These are phyloP conservation scores for Mallotus nudiflorus DNA, from an alignment of 345 rosid genomes.

Conservation along the genomic window DNA sequence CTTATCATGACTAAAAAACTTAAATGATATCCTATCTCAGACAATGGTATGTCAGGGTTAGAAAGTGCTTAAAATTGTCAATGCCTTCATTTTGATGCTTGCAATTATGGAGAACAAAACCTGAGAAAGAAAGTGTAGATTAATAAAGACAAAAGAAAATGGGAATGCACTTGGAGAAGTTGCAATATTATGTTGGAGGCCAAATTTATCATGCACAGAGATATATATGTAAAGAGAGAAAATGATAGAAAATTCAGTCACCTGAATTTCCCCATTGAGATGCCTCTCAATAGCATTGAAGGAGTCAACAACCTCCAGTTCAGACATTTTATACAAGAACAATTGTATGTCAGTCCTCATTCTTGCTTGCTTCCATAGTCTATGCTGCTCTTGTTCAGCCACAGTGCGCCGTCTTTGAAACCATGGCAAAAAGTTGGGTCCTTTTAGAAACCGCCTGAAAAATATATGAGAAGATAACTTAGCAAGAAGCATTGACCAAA, in stretches of 20 bases:
- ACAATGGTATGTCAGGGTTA: neutral
- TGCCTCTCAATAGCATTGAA: slow-evolving; percentile 86
- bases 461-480: slow-evolving; percentile 23
- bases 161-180: neutral
- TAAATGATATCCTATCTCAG: neutral
- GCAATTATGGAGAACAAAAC: neutral
- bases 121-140: neutral
- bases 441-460: slow-evolving; percentile 81
- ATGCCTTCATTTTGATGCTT: neutral
- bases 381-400: slow-evolving; percentile 84
- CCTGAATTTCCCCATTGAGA: slow-evolving; percentile 70
- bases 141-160: neutral
- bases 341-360: slow-evolving; percentile 66
- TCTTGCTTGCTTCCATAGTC: slow-evolving; percentile 87
- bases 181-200: neutral
- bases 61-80: neutral
- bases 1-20: slow-evolving; percentile 4
- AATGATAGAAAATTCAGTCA: slow-evolving; percentile 17
- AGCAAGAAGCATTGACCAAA: slow-evolving; percentile 11
- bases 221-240: neutral
- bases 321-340: slow-evolving; percentile 69
- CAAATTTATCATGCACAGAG: neutral
- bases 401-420: slow-evolving; percentile 76
- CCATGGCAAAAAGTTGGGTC: slow-evolving; percentile 96
- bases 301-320: slow-evolving; percentile 86